These are phyloP conservation scores for Lineolata rhizophorae DNA, from an alignment of 495 filamentous ascomycete genomes.

Conservation along the genomic window DNA sequence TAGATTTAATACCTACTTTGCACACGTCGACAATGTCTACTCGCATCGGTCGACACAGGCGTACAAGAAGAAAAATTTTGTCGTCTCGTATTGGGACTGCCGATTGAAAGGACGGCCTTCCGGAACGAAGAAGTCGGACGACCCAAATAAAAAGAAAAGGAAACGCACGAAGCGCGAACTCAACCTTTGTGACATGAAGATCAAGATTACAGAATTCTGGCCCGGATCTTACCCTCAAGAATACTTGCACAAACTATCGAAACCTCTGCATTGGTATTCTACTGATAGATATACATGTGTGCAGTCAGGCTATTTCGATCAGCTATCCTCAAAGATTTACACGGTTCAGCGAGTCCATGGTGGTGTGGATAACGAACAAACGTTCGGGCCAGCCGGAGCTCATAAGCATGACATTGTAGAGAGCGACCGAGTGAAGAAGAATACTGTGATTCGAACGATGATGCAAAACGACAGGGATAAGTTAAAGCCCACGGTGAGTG, in stretches of 20 bases:
- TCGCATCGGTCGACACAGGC: slow-evolving; percentile 73
- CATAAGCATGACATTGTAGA: slow-evolving; percentile 61
- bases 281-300: no score
- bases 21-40: slow-evolving; percentile 80
- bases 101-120: slow-evolving; percentile 68
- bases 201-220: slow-evolving; percentile 75
- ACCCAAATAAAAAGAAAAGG: slow-evolving; percentile 76
- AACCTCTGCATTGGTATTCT: no score
- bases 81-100: slow-evolving; percentile 82
- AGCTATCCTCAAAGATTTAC: slow-evolving; percentile 17
- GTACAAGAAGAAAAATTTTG: slow-evolving; percentile 66
- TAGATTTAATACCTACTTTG: slow-evolving; percentile 76
- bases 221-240: slow-evolving; percentile 25
- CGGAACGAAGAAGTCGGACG: slow-evolving; percentile 63
- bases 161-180: slow-evolving; percentile 56
- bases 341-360: slow-evolving; percentile 44
- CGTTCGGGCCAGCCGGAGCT: no score
- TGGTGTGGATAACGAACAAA: no score
- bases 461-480: slow-evolving; percentile 45
- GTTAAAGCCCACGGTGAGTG: no score
- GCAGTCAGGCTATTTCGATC: no score
- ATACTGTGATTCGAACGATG: slow-evolving; percentile 46
- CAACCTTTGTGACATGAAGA: slow-evolving; percentile 77
- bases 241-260: background rate
- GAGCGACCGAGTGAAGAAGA: slow-evolving; percentile 73